Percentiles rank a stretch among this genome's conserved stretches.
These are phyloP conservation scores for Hemileccinum rubropunctum DNA, from an alignment of 768 basidiomycete genomes.

Conservation along the genomic window DNA sequence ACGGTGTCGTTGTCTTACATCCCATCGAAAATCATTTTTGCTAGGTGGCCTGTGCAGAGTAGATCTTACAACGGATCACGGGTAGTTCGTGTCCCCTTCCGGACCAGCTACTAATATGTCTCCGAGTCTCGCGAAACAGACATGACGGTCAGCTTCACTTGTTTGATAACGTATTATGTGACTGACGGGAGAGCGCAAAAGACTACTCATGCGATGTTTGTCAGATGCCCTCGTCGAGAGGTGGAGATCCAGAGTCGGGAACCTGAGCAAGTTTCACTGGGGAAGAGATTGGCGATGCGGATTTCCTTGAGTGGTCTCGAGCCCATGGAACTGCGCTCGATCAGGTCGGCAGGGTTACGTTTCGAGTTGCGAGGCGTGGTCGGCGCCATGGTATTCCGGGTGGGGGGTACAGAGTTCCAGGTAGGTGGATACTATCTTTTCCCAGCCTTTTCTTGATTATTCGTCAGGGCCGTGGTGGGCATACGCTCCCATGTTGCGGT, in stretches of 20 bases:
- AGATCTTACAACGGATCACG: no score
- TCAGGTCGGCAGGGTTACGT: slow-evolving; percentile 36
- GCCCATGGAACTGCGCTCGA: slow-evolving; percentile 26
- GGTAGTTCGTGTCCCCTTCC: no score
- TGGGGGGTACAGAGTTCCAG: slow-evolving; percentile 32
- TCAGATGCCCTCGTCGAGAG: slow-evolving; percentile 38
- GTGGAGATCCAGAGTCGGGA: neutral
- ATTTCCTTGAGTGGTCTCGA: slow-evolving; percentile 37
- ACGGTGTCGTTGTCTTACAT: no score
- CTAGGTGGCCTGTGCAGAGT: no score
- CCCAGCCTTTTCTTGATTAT: neutral
- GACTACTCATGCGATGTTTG: slow-evolving; percentile 42
- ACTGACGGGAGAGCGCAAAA: slow-evolving; percentile 46
- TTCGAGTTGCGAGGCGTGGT: slow-evolving; percentile 51
- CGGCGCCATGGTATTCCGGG: slow-evolving; percentile 35
- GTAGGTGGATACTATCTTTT: slow-evolving; percentile 25
- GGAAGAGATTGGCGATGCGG: slow-evolving; percentile 41
- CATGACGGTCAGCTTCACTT: no score
- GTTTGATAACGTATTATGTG: slow-evolving; percentile 44
- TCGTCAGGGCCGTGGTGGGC: slow-evolving; percentile 56
- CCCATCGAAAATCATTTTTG: no score
- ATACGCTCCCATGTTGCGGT: slow-evolving; percentile 47
- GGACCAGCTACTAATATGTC: no score
- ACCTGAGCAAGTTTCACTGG: slow-evolving; percentile 23
- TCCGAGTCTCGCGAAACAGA: no score